Percentiles rank a stretch among this genome's conserved stretches.
phyloP scores from a whole-genome alignment of 306 rosid genomes.

The Pachyrhizus erosus region DNA sequence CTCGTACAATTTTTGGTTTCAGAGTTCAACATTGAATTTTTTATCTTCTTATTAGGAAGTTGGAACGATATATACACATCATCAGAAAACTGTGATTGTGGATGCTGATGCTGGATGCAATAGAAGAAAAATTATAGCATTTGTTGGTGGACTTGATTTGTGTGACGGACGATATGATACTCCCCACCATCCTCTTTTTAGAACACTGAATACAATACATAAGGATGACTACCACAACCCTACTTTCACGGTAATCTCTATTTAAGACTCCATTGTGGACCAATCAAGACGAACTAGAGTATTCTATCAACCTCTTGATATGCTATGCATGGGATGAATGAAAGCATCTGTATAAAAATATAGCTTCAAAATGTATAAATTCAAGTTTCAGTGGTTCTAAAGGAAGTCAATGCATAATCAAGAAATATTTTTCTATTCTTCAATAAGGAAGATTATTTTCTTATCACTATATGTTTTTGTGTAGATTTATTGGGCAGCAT shows the following conservation, averaged over 20 bases:
- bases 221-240: conserved; percentile 98
- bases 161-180: conserved; percentile 97
- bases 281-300: conserved; percentile 26
- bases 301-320: conserved; percentile 4
- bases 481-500: conserved; percentile 7
- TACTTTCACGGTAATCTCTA: conserved; percentile 74
- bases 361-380: neutral
- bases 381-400: conserved; percentile 13
- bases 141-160: conserved; percentile 98
- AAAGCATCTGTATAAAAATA: neutral
- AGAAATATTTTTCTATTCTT: conserved; percentile 2
- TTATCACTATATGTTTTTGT: neutral
- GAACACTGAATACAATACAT: conserved; percentile 80
- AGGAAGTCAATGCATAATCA: neutral
- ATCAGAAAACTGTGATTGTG: conserved; percentile 94
- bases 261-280: conserved; percentile 35
- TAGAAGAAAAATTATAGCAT: conserved; percentile 84
- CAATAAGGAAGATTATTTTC: neutral
- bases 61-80: conserved; percentile 96
- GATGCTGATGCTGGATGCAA: conserved; percentile 88
- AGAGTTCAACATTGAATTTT: conserved; percentile 41
- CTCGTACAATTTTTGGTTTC: conserved; percentile 34
- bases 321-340: conserved; percentile 2
- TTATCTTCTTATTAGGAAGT: conserved; percentile 70
- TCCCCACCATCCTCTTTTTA: conserved; percentile 76